Evolutionary conservation across 495 filamentous ascomycete genomes (phyloP).

Genomic region (Podospora appendiculata): DNA sequence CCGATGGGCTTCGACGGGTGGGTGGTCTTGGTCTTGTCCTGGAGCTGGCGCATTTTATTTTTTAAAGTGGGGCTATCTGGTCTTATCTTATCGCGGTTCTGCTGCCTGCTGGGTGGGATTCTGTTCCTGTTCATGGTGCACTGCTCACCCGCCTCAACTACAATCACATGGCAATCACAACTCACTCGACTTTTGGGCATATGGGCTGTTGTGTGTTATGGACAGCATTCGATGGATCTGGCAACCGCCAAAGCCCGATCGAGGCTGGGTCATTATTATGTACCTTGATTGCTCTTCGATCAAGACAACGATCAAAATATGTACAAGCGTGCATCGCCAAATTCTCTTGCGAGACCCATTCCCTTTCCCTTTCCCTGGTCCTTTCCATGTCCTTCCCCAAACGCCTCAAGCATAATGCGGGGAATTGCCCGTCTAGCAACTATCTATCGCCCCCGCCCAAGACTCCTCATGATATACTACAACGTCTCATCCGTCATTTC

Average conservation of each 20-base stretch:
- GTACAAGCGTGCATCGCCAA: neutral
- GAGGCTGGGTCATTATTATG: neutral
- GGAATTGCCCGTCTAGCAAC: neutral
- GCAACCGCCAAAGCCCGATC: neutral
- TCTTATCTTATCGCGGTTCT: slow-evolving; percentile 4
- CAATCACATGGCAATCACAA: neutral
- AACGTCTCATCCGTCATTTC: neutral
- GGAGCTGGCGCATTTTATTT: no score
- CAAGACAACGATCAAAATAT: neutral
- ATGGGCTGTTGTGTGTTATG: no score
- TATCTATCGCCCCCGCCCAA: neutral
- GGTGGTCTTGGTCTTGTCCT: no score
- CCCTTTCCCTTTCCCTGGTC: no score
- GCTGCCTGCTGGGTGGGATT: no score
- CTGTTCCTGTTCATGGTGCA: no score
- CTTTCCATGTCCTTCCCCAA: neutral
- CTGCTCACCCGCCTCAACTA: neutral
- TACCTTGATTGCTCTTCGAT: neutral
- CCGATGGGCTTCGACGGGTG: no score
- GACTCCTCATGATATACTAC: neutral
- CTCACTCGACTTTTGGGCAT: no score
- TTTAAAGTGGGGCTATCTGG: neutral
- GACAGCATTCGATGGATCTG: neutral
- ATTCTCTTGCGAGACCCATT: neutral
- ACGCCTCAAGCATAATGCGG: neutral